Conservation (phyloP, 2,329 filamentous ascomycete genomes). For the Penicillium sp. region DNA sequence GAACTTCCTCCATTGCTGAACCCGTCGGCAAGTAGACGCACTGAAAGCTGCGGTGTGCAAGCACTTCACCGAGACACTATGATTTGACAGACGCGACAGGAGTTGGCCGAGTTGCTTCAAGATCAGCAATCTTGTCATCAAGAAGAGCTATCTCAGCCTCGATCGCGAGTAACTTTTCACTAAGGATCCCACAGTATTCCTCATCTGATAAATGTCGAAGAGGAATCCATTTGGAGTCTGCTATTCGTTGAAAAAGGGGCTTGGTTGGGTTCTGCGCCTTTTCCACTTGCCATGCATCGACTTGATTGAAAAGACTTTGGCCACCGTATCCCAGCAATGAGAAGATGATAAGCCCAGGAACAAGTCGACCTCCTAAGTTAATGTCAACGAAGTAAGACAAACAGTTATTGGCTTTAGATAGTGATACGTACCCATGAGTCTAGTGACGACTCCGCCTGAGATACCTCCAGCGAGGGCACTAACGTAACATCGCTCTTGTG, state of each 20-base stretch:
- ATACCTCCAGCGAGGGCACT: constrained; percentile 66
- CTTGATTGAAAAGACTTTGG: constrained; percentile 51
- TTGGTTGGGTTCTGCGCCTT: constrained; percentile 33
- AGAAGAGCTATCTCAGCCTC: constrained; percentile 73
- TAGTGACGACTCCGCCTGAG: constrained; percentile 54
- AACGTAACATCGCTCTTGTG: constrained; percentile 57
- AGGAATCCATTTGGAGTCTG: constrained; percentile 64
- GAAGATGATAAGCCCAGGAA: constrained; percentile 57
- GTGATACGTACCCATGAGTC: constrained; percentile 46
- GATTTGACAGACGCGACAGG: constrained; percentile 6
- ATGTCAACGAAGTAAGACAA: constrained; percentile 7
- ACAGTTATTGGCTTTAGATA: background rate
- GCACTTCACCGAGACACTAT: background rate
- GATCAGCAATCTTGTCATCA: constrained; percentile 63
- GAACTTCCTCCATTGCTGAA: constrained; percentile 6
- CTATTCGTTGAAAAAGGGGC: constrained; percentile 46
- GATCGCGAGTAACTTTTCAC: constrained; percentile 63
- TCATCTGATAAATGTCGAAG: constrained; percentile 64
- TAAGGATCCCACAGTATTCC: constrained; percentile 65
- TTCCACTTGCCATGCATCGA: constrained; percentile 45
- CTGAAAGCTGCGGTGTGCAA: constrained; percentile 4
- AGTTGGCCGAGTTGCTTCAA: constrained; percentile 34
- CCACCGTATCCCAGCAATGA: constrained; percentile 53
- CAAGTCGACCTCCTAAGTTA: constrained; percentile 49
- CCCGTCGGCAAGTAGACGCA: constrained; percentile 5